phyloP scores from a whole-genome alignment of 164 flowering plant species.

The Tetracentron sinense region DNA sequence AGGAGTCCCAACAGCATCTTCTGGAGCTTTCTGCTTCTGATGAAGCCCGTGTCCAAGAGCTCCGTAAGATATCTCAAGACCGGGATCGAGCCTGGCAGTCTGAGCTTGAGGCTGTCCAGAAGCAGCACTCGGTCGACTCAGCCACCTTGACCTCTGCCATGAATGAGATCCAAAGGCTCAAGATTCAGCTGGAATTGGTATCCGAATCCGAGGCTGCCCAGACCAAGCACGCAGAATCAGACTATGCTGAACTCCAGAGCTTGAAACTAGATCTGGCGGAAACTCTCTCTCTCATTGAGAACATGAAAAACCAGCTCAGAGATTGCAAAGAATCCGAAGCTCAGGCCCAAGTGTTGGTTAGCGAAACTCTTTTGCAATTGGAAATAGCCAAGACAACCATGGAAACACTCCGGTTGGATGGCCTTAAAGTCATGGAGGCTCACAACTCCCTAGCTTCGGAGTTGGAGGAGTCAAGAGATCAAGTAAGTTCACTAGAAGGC shows the following conservation, averaged over 20 bases:
- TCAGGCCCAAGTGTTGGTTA: conserved; percentile 43
- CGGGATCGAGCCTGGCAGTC: conserved; percentile 43
- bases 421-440: conserved; percentile 41
- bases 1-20: conserved; percentile 55
- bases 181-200: conserved; percentile 47
- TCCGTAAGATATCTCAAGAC: conserved; percentile 42
- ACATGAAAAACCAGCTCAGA: conserved; percentile 49
- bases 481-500: conserved; percentile 45
- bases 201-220: conserved; percentile 42
- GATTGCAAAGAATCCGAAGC: conserved; percentile 66
- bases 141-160: conserved; percentile 56
- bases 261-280: conserved; percentile 51
- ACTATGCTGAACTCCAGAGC: conserved; percentile 40
- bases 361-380: conserved; percentile 55
- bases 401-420: conserved; percentile 48
- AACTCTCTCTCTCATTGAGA: conserved; percentile 47
- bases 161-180: conserved; percentile 61
- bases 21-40: conserved; percentile 43
- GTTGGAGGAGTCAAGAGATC: conserved; percentile 61
- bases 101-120: conserved; percentile 45
- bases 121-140: conserved; percentile 43
- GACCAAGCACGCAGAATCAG: conserved; percentile 36
- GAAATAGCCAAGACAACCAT: conserved; percentile 56
- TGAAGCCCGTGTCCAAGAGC: conserved; percentile 40
- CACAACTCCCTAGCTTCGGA: conserved; percentile 45